Evolutionary conservation across 2,329 filamentous ascomycete species (phyloP).

Genomic region (Fusarium foetens): DNA sequence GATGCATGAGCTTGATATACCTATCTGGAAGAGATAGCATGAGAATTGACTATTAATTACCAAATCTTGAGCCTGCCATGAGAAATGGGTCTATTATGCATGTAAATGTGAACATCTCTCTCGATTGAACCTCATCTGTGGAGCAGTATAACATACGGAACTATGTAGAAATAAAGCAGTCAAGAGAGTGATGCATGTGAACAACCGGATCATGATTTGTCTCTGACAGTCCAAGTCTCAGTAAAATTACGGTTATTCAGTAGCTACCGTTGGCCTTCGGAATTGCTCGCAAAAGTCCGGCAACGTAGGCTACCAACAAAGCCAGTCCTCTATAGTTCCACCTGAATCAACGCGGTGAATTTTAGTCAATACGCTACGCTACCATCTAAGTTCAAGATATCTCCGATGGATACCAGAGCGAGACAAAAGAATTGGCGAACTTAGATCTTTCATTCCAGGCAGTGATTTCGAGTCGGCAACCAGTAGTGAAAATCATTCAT

Average conservation of each 20-base stretch:
- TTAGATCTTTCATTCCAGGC: not conserved
- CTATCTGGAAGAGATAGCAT: not conserved
- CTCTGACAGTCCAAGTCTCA: not conserved
- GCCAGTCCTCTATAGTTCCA: not conserved
- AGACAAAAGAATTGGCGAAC: not conserved
- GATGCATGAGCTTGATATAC: not conserved
- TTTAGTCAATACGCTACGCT: not conserved
- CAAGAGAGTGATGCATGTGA: not conserved
- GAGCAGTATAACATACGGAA: not conserved
- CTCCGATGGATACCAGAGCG: too few species aligned
- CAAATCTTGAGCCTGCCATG: fast-evolving
- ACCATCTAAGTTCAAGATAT: not conserved
- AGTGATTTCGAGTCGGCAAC: not conserved
- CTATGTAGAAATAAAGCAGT: not conserved
- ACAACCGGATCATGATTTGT: fast-evolving
- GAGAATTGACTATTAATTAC: fast-evolving
- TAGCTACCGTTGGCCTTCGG: not conserved
- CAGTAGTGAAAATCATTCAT: fast-evolving
- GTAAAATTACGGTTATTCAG: fast-evolving
- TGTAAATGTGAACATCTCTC: not conserved
- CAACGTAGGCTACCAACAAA: not conserved
- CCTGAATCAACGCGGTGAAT: not conserved
- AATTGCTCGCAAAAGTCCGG: fast-evolving
- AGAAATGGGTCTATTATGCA: not conserved
- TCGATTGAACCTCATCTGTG: not conserved